These are phyloP conservation scores for Adansonia rubrostipa DNA, from an alignment of 441 rosid species.

Conservation along the genomic window DNA sequence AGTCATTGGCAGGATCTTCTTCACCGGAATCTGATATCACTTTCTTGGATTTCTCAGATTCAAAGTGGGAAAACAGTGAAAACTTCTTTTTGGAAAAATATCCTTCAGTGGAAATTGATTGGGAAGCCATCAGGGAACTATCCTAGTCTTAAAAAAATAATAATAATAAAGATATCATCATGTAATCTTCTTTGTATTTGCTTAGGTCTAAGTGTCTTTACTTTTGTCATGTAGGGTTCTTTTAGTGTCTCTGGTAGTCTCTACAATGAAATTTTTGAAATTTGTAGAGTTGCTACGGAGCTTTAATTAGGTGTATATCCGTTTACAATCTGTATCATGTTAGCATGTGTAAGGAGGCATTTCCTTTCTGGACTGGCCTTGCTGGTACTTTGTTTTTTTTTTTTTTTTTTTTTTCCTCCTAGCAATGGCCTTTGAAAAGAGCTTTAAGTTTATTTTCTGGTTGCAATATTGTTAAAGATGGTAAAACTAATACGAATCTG, in stretches of 20 bases:
- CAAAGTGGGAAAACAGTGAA: constrained; percentile 47
- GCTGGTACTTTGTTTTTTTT: constrained; percentile 33
- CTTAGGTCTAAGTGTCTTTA: not conserved
- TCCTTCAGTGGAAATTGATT: constrained; percentile 88
- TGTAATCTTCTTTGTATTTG: constrained; percentile 20
- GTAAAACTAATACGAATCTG: no score
- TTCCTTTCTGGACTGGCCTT: constrained; percentile 32
- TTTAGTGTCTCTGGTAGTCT: constrained; percentile 33
- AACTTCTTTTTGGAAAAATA: constrained; percentile 56
- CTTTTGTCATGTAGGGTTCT: constrained; percentile 8
- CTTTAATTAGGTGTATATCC: not conserved
- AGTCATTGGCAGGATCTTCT: constrained; percentile 53
- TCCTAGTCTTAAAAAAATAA: constrained; percentile 33
- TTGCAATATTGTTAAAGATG: not conserved
- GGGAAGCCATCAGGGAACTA: constrained; percentile 27
- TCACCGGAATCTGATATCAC: constrained; percentile 68
- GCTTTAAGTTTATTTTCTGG: constrained; percentile 11
- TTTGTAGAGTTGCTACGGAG: constrained; percentile 44
- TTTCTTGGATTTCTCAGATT: constrained; percentile 52
- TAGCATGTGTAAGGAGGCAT: constrained; percentile 13
- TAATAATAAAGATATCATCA: not conserved
- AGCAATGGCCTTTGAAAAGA: constrained; percentile 37
- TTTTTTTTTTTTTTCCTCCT: constrained; percentile 32
- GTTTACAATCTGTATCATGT: not conserved
- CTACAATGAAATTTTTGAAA: constrained; percentile 65